Conservation (phyloP, 1,139 yeast species). For the Diutina sp. region DNA sequence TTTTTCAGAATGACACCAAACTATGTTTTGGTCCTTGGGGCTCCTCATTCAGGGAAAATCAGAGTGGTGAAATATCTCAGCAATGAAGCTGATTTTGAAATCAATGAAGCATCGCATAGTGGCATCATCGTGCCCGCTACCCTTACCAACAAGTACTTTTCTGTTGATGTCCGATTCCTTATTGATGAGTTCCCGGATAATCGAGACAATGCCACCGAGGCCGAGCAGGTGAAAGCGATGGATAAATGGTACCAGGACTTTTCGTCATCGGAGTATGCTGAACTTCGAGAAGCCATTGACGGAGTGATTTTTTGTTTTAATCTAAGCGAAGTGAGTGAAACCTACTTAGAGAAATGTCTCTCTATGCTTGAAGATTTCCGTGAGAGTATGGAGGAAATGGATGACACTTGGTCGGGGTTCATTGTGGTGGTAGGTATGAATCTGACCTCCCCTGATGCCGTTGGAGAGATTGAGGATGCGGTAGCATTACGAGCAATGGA, state of each 20-base stretch:
- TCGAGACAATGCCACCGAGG: constrained; percentile 4
- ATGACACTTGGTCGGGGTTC: constrained; percentile 5
- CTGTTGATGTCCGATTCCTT: constrained; percentile 16
- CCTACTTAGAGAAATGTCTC: not conserved
- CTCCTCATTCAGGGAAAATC: constrained; percentile 25
- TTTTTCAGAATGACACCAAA: constrained; percentile 11
- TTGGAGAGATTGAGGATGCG: constrained; percentile 6
- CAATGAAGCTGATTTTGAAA: not conserved
- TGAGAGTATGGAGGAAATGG: not conserved
- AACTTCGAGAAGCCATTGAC: constrained; percentile 24
- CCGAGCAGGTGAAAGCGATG: constrained; percentile 9
- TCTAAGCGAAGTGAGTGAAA: constrained; percentile 5
- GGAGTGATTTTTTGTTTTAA: constrained; percentile 26
- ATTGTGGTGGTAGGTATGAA: constrained; percentile 5
- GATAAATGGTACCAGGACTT: constrained; percentile 21
- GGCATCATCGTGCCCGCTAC: constrained; percentile 17
- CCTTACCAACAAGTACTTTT: constrained; percentile 22
- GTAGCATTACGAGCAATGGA: constrained; percentile 7
- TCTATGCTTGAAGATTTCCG: not conserved
- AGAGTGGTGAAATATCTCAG: constrained; percentile 11
- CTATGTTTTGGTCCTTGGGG: constrained; percentile 26
- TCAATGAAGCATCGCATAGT: constrained; percentile 16
- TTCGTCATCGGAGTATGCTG: constrained; percentile 16
- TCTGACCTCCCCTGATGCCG: not conserved
- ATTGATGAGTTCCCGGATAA: constrained; percentile 27